Percentiles rank a stretch among this genome's conserved stretches.
Conservation (phyloP, 148 eudicot species). For the Rhododendron griersonianum region DNA sequence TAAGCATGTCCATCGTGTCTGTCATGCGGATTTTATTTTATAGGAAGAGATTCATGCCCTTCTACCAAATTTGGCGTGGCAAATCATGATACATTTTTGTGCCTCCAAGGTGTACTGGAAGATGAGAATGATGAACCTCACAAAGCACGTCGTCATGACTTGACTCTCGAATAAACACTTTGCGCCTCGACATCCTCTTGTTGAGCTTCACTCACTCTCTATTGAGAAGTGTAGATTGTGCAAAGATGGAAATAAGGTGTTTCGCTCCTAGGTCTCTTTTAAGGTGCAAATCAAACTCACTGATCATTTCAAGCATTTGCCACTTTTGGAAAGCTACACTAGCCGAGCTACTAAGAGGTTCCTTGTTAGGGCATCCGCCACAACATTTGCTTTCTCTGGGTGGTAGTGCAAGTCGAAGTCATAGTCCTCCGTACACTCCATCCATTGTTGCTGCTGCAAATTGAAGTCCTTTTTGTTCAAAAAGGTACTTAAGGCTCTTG, state of each 20-base stretch:
- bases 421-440: neutral
- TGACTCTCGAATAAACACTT: neutral
- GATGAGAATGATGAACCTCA: neutral
- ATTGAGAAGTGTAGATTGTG: neutral
- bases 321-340: neutral
- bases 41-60: neutral
- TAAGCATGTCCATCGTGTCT: neutral
- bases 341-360: neutral
- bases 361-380: neutral
- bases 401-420: neutral
- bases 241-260: neutral
- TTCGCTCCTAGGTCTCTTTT: neutral
- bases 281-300: neutral
- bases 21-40: neutral
- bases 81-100: neutral
- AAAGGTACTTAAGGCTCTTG: neutral
- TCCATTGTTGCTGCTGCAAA: neutral
- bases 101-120: neutral
- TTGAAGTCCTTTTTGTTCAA: neutral
- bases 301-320: neutral
- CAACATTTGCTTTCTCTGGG: neutral
- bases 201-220: neutral
- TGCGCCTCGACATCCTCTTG: neutral
- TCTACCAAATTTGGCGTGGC: neutral
- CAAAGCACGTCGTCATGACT: neutral